Evolutionary conservation across 345 rosid species (phyloP), one percentile per base, ranked within the genome.

Genomic region (Aquilaria yunnanensis): DNA sequence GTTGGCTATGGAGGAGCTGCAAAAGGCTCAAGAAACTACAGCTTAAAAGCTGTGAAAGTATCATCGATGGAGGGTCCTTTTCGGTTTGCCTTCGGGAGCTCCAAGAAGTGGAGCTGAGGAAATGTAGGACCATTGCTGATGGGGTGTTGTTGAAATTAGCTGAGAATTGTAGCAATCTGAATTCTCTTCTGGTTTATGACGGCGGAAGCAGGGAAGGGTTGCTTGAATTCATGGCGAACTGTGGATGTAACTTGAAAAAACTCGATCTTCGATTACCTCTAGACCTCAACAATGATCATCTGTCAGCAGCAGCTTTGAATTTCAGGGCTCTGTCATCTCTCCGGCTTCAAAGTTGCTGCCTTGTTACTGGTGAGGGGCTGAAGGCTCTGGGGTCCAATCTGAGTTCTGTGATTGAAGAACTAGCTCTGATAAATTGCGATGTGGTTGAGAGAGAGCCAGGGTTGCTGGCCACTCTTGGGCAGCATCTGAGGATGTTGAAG

Each of bases 241-340:
- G 78, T 64, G 73, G 76, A 51, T 85, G 84, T 56, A 71, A 76
- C 55, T 61, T 89, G 66, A 75, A 60, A 30, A 85, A 56, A 32
- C 80, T 92, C 13, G 96, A 89, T 68, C 73, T 92, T 23, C 85
- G 98, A 10, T 70, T 92, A 55, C 98, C 98, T 10, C 59, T 92
- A 68, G 98, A 92, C 84, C 82, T 92, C 13, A 62, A 63, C 55
- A 91, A 87, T 30, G 85, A 78, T 30, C 98, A 92, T 74, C 76
- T 92, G 14, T 59, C 62, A n/a, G 90, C 96, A 14, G 54, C 80
- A 8, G 83, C 87, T 9, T 43, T 61, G 16, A 76, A 84, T 75
- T 84, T 85, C 47, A 75, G 67, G 47, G 54, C 63, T 64, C 65
- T 92, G 11, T 77, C 78, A 2, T 65, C 66, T 59, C 73, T 92